A percentile compares a stretch with the other conserved stretches of the same genome.
phyloP scores from a whole-genome alignment of 208 protist species.

The Wallacemonas sp. region DNA sequence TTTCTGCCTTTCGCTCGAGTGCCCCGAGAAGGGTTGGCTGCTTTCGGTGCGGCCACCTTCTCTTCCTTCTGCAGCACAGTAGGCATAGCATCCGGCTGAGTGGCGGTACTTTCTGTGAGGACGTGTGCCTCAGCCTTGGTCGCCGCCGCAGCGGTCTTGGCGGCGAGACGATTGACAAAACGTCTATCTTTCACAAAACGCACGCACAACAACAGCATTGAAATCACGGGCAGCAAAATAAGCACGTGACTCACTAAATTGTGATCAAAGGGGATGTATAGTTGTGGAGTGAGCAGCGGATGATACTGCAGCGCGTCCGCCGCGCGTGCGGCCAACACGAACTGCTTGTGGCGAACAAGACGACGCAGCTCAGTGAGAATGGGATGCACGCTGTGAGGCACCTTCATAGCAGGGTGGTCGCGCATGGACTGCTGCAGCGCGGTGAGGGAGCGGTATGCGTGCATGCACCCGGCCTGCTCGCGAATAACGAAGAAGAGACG shows the following conservation, averaged over 20 bases:
- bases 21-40: too few relatives aligned
- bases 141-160: not conserved
- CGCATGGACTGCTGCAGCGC: conserved; percentile 37
- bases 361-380: conserved; percentile 30
- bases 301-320: conserved; percentile 79
- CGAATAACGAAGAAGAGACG: conserved; percentile 36
- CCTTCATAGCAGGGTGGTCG: conserved; percentile 56
- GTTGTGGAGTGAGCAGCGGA: conserved; percentile 67
- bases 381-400: conserved; percentile 30
- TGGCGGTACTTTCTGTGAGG: not conserved
- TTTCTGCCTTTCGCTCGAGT: not conserved
- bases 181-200: conserved; percentile 31
- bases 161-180: not conserved
- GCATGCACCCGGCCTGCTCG: conserved; percentile 43
- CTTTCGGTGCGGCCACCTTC: too few relatives aligned
- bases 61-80: too few relatives aligned
- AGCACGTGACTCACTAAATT: conserved; percentile 53
- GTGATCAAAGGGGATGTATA: conserved; percentile 82
- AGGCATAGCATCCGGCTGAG: too few relatives aligned
- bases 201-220: conserved; percentile 31
- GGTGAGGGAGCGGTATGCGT: conserved; percentile 51
- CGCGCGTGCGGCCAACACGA: conserved; percentile 49
- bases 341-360: conserved; percentile 24
- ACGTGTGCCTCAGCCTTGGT: not conserved
- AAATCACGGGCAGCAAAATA: conserved; percentile 57